Conservation (phyloP, 2,329 filamentous ascomycete species). For the Zasmidium citrigriseum region DNA sequence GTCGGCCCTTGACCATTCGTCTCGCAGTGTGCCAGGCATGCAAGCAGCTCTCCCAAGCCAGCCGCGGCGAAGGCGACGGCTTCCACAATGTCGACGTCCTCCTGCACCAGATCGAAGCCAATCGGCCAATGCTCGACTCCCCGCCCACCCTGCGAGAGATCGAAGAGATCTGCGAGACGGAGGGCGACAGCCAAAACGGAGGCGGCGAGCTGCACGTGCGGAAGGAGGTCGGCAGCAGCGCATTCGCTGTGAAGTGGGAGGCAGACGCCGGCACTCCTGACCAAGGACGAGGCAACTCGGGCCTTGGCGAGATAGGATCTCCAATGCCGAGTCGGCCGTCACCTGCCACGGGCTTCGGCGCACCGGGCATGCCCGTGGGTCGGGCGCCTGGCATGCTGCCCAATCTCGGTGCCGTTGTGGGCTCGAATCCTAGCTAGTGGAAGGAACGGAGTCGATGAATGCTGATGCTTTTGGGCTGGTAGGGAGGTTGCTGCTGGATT, state of each 20-base stretch:
- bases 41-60: constrained; percentile 57
- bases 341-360: constrained; percentile 34
- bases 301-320: constrained; percentile 51
- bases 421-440: background rate
- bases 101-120: constrained; percentile 62
- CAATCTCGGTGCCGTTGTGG: background rate
- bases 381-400: background rate
- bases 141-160: constrained; percentile 67
- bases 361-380: constrained; percentile 23
- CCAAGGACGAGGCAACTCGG: constrained; percentile 23
- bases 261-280: constrained; percentile 31
- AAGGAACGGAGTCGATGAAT: too few species aligned
- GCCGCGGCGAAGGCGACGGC: constrained; percentile 51
- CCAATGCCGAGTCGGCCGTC: constrained; percentile 47
- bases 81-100: constrained; percentile 70
- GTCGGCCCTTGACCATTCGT: constrained; percentile 67
- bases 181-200: constrained; percentile 82
- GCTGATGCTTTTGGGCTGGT: background rate
- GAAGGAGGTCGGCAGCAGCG: constrained; percentile 42
- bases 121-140: constrained; percentile 61
- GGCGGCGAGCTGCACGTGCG: constrained; percentile 81
- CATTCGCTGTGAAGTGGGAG: constrained; percentile 47
- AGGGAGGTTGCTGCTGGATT: background rate
- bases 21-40: constrained; percentile 77
- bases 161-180: constrained; percentile 83